Evolutionary conservation across 805 yeast species (phyloP).

Genomic region (Candida xiaguanensis): DNA sequence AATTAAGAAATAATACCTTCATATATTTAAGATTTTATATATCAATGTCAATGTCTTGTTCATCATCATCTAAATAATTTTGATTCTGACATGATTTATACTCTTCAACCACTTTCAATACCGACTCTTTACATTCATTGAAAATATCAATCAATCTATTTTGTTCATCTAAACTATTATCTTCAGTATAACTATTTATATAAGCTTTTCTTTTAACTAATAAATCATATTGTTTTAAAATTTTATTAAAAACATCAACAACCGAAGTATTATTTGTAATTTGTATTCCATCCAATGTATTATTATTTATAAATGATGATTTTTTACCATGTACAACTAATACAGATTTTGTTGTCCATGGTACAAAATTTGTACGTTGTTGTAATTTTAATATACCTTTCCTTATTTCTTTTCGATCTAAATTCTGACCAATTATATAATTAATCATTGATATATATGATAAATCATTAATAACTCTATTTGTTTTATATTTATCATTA

Average conservation of each 20-base stretch:
- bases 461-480: conserved; percentile 40
- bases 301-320: conserved; percentile 49
- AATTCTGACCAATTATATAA: conserved; percentile 56
- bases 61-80: conserved; percentile 47
- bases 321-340: conserved; percentile 74
- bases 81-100: conserved; percentile 40
- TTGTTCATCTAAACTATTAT: conserved; percentile 40
- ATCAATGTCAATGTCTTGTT: conserved; percentile 15
- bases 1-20: background rate
- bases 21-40: background rate
- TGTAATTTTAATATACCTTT: conserved; percentile 64
- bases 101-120: conserved; percentile 44
- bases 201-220: conserved; percentile 81
- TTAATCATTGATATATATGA: conserved; percentile 68
- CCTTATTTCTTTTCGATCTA: conserved; percentile 67
- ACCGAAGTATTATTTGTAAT: conserved; percentile 80
- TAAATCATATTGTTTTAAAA: conserved; percentile 73
- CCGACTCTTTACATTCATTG: conserved; percentile 46
- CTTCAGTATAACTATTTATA: conserved; percentile 64
- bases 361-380: conserved; percentile 69
- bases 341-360: conserved; percentile 79
- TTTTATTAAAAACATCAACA: conserved; percentile 58
- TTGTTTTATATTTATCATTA: conserved; percentile 75
- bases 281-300: conserved; percentile 67
- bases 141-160: conserved; percentile 47